These are phyloP conservation scores for Tolypocladium paradoxum DNA, from an alignment of 2,329 filamentous ascomycete genomes.

Conservation along the genomic window DNA sequence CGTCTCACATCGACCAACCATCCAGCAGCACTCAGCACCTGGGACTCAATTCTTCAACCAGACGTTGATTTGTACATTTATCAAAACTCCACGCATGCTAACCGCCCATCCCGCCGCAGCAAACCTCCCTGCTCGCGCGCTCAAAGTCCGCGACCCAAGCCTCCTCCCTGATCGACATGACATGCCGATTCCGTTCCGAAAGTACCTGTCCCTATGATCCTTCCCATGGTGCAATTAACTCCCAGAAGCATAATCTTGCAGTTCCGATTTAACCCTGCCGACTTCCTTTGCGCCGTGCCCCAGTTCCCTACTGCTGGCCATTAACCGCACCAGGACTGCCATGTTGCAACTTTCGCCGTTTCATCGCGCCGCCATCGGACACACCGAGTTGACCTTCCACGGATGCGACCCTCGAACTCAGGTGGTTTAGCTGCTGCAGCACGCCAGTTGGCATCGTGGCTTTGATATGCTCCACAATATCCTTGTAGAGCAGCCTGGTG, in stretches of 20 bases:
- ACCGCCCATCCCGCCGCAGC: background rate
- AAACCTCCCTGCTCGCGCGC: background rate
- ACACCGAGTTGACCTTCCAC: conserved; percentile 8
- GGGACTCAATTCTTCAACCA: background rate
- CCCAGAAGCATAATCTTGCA: background rate
- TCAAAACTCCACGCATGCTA: background rate
- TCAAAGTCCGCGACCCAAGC: background rate
- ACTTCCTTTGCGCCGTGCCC: no score
- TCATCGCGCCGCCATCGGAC: background rate
- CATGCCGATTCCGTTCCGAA: background rate
- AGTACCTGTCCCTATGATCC: background rate
- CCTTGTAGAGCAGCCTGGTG: conserved; percentile 28
- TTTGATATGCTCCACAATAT: conserved; percentile 27
- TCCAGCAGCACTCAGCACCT: background rate
- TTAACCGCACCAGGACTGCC: background rate
- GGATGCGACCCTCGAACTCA: conserved; percentile 9
- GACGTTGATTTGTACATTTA: background rate
- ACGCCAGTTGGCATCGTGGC: conserved; percentile 12
- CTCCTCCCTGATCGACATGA: background rate
- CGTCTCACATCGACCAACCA: background rate
- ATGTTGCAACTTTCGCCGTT: conserved; percentile 3
- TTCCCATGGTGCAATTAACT: background rate
- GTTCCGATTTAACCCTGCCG: background rate
- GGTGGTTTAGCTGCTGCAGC: conserved; percentile 7
- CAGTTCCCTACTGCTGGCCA: background rate